Evolutionary conservation across 2,329 filamentous ascomycete species (phyloP).

Genomic region (Exophiala calicioides): DNA sequence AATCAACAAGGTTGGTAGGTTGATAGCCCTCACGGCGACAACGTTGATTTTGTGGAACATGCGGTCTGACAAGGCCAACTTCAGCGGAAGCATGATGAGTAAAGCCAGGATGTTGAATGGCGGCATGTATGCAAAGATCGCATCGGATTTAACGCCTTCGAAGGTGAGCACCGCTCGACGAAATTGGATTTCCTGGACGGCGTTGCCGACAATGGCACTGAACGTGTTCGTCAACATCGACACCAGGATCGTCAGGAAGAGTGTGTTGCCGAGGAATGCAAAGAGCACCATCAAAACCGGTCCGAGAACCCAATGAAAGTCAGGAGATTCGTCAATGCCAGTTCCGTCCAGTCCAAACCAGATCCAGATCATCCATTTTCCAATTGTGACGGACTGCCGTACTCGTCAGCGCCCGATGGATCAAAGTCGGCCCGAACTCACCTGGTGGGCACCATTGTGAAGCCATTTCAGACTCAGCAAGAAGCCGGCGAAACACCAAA

Average conservation of each 20-base stretch:
- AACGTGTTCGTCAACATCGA: constrained; percentile 87
- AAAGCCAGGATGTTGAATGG: constrained; percentile 82
- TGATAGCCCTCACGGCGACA: constrained; percentile 70
- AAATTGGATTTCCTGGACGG: constrained; percentile 81
- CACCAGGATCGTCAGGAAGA: constrained; percentile 85
- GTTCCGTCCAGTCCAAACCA: constrained; percentile 84
- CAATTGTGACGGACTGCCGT: constrained; percentile 63
- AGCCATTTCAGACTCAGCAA: constrained; percentile 78
- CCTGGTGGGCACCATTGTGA: constrained; percentile 56
- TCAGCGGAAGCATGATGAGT: constrained; percentile 71
- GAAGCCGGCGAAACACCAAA: constrained; percentile 84
- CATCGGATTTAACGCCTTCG: constrained; percentile 81
- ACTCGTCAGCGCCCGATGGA: not conserved
- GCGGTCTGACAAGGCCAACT: constrained; percentile 73
- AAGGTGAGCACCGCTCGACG: constrained; percentile 78
- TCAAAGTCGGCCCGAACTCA: not conserved
- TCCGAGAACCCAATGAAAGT: constrained; percentile 78
- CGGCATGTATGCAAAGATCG: constrained; percentile 78
- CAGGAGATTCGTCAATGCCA: constrained; percentile 61
- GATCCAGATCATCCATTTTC: constrained; percentile 90
- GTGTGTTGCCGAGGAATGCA: constrained; percentile 78
- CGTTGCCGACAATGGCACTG: constrained; percentile 72
- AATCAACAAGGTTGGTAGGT: constrained; percentile 71
- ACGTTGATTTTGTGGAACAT: constrained; percentile 94
- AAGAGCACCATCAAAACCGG: constrained; percentile 80